Evolutionary conservation across 495 filamentous ascomycete genomes (phyloP), one percentile per base, ranked within the genome.

Genomic region (Rostrohypoxylon terebratum): DNA sequence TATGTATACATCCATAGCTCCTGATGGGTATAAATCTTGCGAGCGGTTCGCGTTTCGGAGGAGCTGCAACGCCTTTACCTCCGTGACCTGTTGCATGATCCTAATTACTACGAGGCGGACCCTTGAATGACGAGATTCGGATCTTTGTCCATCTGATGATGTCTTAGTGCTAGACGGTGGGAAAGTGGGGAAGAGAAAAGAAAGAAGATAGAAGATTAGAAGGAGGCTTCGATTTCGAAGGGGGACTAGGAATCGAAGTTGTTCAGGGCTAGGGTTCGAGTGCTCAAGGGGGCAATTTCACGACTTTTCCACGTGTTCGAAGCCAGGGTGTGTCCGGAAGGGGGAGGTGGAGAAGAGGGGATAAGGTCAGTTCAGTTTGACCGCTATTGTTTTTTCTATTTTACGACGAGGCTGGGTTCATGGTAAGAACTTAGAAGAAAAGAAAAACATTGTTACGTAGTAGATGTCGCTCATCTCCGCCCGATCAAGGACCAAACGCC

Each of bases 241-340:
- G 36, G 18, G 20, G 55, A 59, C 34, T 33, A 3, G 55, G 20
- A 59, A 7, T 8, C 9, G 60, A 65, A 61, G 50, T 36, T 45
- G 38, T 58, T 33, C 23, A 53, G 14, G 36, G 14, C 23, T 25
- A 11, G 16, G 18, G 34, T 21, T n/a, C n/a, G 48, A 47, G 45
- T 9, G 44, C 11, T 28, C 28, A 13, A 48, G 62, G 57, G 34
- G 25, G 31, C 6, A 58, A 25, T 60, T 44, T 67, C 55, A 68
- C 60, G 59, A 61, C 68, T 75, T 69, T 71, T 59, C 72, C 72
- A 75, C 68, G 68, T 75, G 69, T 75, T 72, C 48, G 31, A 38
- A 62, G 59, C 51, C 62, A 51, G 59, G 58, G 60, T 61, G 28
- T 51, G 33, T 54, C 45, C 59, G 53, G 55, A 71, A 64, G 60